These are phyloP conservation scores for Glarea lozoyensis DNA, from an alignment of 495 filamentous ascomycete genomes.

Conservation along the genomic window DNA sequence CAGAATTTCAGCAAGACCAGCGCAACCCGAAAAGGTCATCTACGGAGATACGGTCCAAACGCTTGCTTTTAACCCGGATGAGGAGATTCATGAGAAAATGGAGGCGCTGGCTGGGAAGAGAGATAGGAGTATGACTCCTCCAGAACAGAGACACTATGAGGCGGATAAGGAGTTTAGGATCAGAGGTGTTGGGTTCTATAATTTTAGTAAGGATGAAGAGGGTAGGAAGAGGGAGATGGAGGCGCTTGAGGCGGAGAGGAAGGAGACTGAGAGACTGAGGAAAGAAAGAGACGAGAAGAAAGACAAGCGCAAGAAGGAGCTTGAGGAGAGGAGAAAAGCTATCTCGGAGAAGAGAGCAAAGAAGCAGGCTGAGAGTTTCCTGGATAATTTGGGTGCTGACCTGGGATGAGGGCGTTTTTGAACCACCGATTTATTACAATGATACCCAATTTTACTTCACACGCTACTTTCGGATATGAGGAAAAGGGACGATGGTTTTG, in stretches of 20 bases:
- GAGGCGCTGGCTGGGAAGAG: slow-evolving; percentile 60
- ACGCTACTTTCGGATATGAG: too few relatives aligned
- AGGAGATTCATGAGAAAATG: slow-evolving; percentile 52
- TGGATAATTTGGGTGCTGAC: slow-evolving; percentile 43
- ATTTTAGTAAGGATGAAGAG: slow-evolving; percentile 64
- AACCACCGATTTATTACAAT: too few relatives aligned
- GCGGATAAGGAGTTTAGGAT: slow-evolving; percentile 70
- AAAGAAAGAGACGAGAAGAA: slow-evolving; percentile 41
- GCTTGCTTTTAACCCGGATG: slow-evolving; percentile 68
- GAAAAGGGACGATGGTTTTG: too few relatives aligned
- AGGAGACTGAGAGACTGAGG: slow-evolving; percentile 56
- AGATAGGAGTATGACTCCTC: slow-evolving; percentile 68
- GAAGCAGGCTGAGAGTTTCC: slow-evolving; percentile 65
- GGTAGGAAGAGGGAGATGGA: slow-evolving; percentile 66
- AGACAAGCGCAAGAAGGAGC: slow-evolving; percentile 36
- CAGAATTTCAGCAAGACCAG: slow-evolving; percentile 42
- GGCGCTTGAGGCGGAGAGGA: slow-evolving; percentile 53
- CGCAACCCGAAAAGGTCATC: slow-evolving; percentile 62
- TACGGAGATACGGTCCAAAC: slow-evolving; percentile 75
- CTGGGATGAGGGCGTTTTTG: too few relatives aligned
- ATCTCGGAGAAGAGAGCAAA: slow-evolving; percentile 47
- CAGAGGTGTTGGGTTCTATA: slow-evolving; percentile 86
- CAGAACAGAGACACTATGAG: slow-evolving; percentile 75
- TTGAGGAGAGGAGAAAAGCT: slow-evolving; percentile 43
- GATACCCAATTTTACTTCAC: too few relatives aligned